phyloP scores from a whole-genome alignment of 1,284 basidiomycete genomes.

The Agaricales sp. region DNA sequence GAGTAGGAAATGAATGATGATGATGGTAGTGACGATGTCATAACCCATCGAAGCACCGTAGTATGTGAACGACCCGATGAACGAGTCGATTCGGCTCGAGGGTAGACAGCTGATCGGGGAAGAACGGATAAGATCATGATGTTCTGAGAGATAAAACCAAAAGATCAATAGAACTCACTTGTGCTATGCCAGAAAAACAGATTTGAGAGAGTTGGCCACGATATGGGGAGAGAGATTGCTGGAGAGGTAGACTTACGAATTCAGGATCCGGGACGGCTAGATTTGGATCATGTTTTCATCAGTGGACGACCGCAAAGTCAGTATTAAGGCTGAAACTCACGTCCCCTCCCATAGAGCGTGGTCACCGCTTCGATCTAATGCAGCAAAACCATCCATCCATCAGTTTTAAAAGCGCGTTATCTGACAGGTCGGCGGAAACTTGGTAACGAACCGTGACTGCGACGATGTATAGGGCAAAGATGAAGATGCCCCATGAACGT shows the following conservation, averaged over 20 bases:
- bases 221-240: too few species aligned
- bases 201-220: too few species aligned
- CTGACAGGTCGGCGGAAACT: background rate
- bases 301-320: too few species aligned
- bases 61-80: background rate
- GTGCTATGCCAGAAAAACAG: too few species aligned
- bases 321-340: background rate
- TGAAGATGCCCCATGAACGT: background rate
- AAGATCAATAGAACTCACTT: too few species aligned
- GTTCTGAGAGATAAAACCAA: background rate
- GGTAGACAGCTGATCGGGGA: background rate
- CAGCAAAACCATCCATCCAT: background rate
- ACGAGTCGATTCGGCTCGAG: background rate
- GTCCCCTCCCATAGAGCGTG: background rate
- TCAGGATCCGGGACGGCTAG: background rate
- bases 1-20: background rate
- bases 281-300: too few species aligned
- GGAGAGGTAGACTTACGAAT: too few species aligned
- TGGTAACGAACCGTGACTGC: background rate
- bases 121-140: background rate
- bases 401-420: background rate
- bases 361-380: background rate
- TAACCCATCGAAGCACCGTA: background rate
- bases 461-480: background rate
- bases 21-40: background rate